Evolutionary conservation across 2,329 filamentous ascomycete species (phyloP).

Genomic region (Acephala macrosclerotiorum): DNA sequence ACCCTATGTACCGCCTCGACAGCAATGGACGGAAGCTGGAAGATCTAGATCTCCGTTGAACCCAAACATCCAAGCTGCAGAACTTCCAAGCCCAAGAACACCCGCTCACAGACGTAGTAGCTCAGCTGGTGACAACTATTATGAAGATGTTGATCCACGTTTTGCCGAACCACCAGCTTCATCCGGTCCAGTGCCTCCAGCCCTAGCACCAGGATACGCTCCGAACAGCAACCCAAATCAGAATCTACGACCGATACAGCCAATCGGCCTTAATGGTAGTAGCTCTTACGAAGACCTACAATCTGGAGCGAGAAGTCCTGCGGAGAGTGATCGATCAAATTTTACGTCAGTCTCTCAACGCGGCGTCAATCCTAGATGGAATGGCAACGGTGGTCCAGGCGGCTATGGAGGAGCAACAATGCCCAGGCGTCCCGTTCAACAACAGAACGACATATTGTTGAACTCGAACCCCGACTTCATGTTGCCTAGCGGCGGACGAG

Average conservation of each 20-base stretch:
- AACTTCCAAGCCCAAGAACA: constrained; percentile 47
- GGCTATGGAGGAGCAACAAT: constrained; percentile 44
- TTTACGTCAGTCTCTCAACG: constrained; percentile 93
- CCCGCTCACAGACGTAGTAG: constrained; percentile 40
- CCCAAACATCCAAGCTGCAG: constrained; percentile 45
- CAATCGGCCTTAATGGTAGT: constrained; percentile 40
- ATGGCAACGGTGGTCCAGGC: constrained; percentile 43
- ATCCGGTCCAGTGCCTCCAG: constrained; percentile 43
- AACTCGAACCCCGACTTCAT: constrained; percentile 88
- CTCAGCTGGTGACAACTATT: constrained; percentile 64
- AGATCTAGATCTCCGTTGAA: constrained; percentile 53
- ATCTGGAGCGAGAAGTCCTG: constrained; percentile 71
- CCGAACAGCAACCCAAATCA: constrained; percentile 36
- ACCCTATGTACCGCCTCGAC: constrained; percentile 60
- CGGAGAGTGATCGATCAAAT: constrained; percentile 79
- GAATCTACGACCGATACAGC: constrained; percentile 40
- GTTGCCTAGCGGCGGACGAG: constrained; percentile 56
- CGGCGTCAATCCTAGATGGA: constrained; percentile 88
- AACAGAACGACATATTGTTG: constrained; percentile 76
- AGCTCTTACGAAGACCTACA: constrained; percentile 70
- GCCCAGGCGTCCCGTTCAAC: constrained; percentile 39
- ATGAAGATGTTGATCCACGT: constrained; percentile 91
- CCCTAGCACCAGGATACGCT: constrained; percentile 39
- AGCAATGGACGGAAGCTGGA: constrained; percentile 61
- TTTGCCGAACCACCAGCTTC: constrained; percentile 64